A percentile compares a stretch with the other conserved stretches of the same genome.
Evolutionary conservation across 164 flowering plant species (phyloP).

Genomic region (Annona squamosa): DNA sequence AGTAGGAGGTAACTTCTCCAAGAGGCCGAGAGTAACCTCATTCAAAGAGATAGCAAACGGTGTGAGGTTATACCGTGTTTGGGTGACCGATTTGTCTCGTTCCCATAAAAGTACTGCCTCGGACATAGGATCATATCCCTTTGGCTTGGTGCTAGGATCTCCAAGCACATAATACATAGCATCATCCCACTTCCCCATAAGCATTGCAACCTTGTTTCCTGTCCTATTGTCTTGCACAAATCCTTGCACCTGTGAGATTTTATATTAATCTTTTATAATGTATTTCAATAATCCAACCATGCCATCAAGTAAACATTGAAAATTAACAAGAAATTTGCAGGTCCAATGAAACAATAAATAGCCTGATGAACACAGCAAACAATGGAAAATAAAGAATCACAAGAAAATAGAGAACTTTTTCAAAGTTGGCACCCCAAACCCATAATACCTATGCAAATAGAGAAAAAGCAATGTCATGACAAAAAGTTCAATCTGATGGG

Average conservation of each 20-base stretch:
- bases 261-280: background rate
- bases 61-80: slow-evolving; percentile 90
- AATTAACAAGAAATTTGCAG: background rate
- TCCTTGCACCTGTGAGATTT: slow-evolving; percentile 74
- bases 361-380: background rate
- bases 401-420: background rate
- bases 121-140: slow-evolving; percentile 95
- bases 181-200: slow-evolving; percentile 98
- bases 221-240: slow-evolving; percentile 95
- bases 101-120: slow-evolving; percentile 95
- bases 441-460: background rate
- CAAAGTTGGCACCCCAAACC: background rate
- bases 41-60: slow-evolving; percentile 93
- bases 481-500: background rate
- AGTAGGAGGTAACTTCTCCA: slow-evolving; percentile 79
- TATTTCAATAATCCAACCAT: background rate
- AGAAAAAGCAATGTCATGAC: background rate
- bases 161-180: slow-evolving; percentile 97
- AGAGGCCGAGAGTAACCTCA: slow-evolving; percentile 74
- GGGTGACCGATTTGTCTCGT: slow-evolving; percentile 62
- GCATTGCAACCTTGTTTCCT: slow-evolving; percentile 88
- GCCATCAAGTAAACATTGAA: background rate
- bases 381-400: background rate
- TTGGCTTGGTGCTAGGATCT: slow-evolving; percentile 87
- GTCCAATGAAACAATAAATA: background rate